Evolutionary conservation across 2,329 filamentous ascomycete species (phyloP).

Genomic region (Cadophora malorum): DNA sequence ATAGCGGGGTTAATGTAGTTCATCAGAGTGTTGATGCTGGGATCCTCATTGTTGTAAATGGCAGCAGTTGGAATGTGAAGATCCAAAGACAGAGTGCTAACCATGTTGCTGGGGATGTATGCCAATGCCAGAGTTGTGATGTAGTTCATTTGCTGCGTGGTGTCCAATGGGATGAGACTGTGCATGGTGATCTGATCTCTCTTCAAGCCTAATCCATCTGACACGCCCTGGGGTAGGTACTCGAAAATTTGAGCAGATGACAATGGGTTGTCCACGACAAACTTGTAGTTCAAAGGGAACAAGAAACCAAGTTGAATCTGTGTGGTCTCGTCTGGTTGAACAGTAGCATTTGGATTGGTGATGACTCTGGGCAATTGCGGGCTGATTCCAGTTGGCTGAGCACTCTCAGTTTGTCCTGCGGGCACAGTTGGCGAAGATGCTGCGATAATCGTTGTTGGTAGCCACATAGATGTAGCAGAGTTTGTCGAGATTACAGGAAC

Average conservation of each 20-base stretch:
- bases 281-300: slow-evolving; percentile 81
- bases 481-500: slow-evolving; percentile 41
- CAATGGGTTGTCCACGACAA: slow-evolving; percentile 73
- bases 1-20: slow-evolving; percentile 84
- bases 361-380: slow-evolving; percentile 42
- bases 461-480: slow-evolving; percentile 37
- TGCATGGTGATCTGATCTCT: slow-evolving; percentile 66
- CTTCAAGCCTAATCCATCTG: slow-evolving; percentile 56
- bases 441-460: slow-evolving; percentile 40
- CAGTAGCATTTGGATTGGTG: slow-evolving; percentile 37
- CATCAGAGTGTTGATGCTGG: slow-evolving; percentile 75
- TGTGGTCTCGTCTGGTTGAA: slow-evolving; percentile 61
- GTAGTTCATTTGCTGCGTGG: slow-evolving; percentile 70
- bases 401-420: slow-evolving; percentile 28
- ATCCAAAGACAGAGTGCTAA: slow-evolving; percentile 71
- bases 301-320: slow-evolving; percentile 87
- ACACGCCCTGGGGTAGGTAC: slow-evolving; percentile 70
- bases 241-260: slow-evolving; percentile 87
- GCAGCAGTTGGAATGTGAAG: slow-evolving; percentile 74
- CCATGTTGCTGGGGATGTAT: slow-evolving; percentile 74
- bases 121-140: slow-evolving; percentile 81
- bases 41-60: slow-evolving; percentile 74
- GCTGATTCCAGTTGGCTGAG: slow-evolving; percentile 39
- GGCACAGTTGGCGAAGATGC: slow-evolving; percentile 31
- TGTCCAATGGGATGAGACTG: slow-evolving; percentile 79